Evolutionary conservation across 1,139 yeast genomes (phyloP).

Genomic region (Pichiaceae sp.): DNA sequence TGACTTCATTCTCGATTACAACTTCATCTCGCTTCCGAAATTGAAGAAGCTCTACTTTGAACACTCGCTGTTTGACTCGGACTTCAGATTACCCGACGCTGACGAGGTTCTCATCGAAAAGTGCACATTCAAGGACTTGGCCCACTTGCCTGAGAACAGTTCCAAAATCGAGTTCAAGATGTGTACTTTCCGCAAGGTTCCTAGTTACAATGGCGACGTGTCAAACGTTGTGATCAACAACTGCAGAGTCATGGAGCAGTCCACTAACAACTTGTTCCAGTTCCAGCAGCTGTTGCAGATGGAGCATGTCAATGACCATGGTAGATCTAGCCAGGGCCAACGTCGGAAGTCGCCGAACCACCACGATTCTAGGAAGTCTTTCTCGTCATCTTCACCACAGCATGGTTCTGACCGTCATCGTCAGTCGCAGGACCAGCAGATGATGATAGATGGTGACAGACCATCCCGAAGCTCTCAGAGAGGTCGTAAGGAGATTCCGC

Average conservation of each 20-base stretch:
- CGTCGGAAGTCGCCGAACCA: constrained; percentile 10
- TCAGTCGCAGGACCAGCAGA: not conserved
- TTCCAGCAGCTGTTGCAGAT: constrained; percentile 16
- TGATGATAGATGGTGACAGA: not conserved
- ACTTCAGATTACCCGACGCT: constrained; percentile 19
- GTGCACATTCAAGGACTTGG: constrained; percentile 21
- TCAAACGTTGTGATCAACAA: constrained; percentile 18
- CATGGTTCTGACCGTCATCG: constrained; percentile 3
- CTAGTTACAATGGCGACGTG: constrained; percentile 19
- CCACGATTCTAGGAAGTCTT: not conserved
- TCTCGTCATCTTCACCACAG: not conserved
- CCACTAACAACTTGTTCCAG: constrained; percentile 17
- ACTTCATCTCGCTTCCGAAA: constrained; percentile 16
- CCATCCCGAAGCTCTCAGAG: not conserved
- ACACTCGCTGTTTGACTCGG: constrained; percentile 22
- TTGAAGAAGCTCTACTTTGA: constrained; percentile 20
- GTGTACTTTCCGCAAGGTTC: constrained; percentile 23
- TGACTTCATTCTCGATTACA: constrained; percentile 21
- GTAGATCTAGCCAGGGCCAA: constrained; percentile 6
- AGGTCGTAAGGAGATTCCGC: not conserved
- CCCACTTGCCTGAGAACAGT: constrained; percentile 13
- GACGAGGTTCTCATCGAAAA: constrained; percentile 21
- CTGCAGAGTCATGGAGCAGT: constrained; percentile 23
- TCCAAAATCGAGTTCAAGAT: constrained; percentile 20
- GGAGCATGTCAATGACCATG: constrained; percentile 2